These are phyloP conservation scores for Colletotrichum plurivorum DNA, from an alignment of 2,329 filamentous ascomycete species.

Conservation along the genomic window DNA sequence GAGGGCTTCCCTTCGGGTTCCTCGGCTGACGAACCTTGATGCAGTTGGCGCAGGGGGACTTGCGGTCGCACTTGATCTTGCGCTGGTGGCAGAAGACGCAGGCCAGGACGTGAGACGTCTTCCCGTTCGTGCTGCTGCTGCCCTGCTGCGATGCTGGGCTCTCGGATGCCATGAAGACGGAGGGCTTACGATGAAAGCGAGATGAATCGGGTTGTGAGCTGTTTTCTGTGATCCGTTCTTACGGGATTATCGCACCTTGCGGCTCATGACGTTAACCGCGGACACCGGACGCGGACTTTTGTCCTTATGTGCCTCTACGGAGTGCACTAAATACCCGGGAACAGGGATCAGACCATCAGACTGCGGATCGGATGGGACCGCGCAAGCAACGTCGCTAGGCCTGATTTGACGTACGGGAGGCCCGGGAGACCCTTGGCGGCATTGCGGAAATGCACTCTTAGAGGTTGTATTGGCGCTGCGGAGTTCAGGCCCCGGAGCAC, in stretches of 20 bases:
- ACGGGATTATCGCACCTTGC: conserved; percentile 2
- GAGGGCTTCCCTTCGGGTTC: background rate
- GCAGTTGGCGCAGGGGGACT: conserved; percentile 68
- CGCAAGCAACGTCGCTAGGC: conserved; percentile 7
- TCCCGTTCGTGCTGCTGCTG: conserved; percentile 10
- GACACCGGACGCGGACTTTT: background rate
- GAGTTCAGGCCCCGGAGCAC: conserved; percentile 1
- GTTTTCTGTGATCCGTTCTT: too few species aligned
- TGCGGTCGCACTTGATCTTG: conserved; percentile 74
- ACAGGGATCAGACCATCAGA: conserved; percentile 1
- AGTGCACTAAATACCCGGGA: background rate
- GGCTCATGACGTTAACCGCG: conserved; percentile 9
- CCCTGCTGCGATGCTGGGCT: conserved; percentile 18
- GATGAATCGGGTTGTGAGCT: background rate
- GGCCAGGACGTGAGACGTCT: conserved; percentile 42
- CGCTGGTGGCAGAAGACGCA: conserved; percentile 72
- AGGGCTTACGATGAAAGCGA: background rate
- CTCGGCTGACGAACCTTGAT: conserved; percentile 47
- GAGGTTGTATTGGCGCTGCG: background rate
- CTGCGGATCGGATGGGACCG: conserved; percentile 5
- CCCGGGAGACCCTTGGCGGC: conserved; percentile 20
- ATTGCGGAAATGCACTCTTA: conserved; percentile 3
- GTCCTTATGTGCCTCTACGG: conserved; percentile 17
- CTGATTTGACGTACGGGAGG: background rate
- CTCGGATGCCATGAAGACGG: conserved; percentile 27